Evolutionary conservation across 2,329 filamentous ascomycete genomes (phyloP), one percentile per base, ranked within the genome.

Genomic region (Dactylellina sp.): DNA sequence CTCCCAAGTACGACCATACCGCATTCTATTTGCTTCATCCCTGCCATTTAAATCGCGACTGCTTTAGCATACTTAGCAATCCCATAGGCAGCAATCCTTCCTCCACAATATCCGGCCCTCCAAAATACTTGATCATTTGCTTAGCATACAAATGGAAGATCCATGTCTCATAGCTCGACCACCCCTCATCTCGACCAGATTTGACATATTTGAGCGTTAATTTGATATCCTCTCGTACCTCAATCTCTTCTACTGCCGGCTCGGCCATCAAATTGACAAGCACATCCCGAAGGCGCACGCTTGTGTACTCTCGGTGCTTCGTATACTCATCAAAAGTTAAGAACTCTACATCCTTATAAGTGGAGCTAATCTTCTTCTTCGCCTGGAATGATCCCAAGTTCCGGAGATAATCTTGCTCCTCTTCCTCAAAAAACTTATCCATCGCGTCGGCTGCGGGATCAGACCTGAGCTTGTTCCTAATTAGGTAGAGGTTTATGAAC

Each of bases 151-250:
- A 79, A 75, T 81, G 81, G 14, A 82, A 78, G 7, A 85, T 80
- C 84, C 84, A 86, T 62, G 79, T 80, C 82, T 84, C 84, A 63
- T 86, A 86, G 2, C 81, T 79, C 80, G 83, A 82, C 0, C 1
- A 1, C 0, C 46, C 75, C 75, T 42, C 77, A 50, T 11, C 61
- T 78, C 4, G 71, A 39, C 47, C 40, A 24, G 60, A 56, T 35
- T 25, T 32, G 42, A 32, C 25, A 37, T 62, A 44, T 49, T 53
- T 70, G 11, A 39, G 42, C 7, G 64, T 46, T 28, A 75, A 71
- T 1, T 44, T 24, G 0, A 66, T 63, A 0, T 81, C 76, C 2
- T 75, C 76, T 1, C 68, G 62, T 12, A 79, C 57, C 42, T 78
- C 79, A 14, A 72, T 64, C 14, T 64, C 59, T 20, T 76, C 78